These are phyloP conservation scores for Ustilago trichophora DNA, from an alignment of 1,284 basidiomycete species.

Conservation along the genomic window DNA sequence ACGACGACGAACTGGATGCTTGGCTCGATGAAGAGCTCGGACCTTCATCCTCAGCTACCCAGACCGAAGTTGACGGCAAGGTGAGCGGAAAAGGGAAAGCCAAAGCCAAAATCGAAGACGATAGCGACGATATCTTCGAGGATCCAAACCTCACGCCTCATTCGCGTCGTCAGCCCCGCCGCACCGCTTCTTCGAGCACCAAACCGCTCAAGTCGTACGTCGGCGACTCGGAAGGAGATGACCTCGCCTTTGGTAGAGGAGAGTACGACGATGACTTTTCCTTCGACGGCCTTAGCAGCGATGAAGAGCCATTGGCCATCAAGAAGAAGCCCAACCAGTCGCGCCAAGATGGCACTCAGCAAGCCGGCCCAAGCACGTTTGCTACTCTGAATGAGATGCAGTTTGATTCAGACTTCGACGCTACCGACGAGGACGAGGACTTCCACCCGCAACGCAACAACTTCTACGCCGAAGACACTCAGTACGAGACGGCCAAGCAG, in stretches of 20 bases:
- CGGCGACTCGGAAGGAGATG: slow-evolving; percentile 4
- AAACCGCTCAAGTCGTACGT: slow-evolving; percentile 11
- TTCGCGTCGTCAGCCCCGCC: slow-evolving; percentile 33
- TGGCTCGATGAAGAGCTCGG: slow-evolving; percentile 22
- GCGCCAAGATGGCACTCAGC: not conserved
- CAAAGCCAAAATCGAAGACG: slow-evolving; percentile 21
- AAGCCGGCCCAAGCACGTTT: slow-evolving; percentile 31
- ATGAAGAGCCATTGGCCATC: slow-evolving; percentile 25
- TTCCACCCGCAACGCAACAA: slow-evolving; percentile 25
- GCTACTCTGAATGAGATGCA: slow-evolving; percentile 16
- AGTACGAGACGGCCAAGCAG: slow-evolving; percentile 60
- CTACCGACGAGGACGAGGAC: slow-evolving; percentile 29
- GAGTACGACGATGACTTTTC: slow-evolving; percentile 7
- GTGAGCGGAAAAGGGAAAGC: slow-evolving; percentile 38
- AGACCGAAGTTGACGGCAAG: slow-evolving; percentile 3
- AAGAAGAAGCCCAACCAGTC: slow-evolving; percentile 3
- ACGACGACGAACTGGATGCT: slow-evolving; percentile 21
- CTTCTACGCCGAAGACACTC: slow-evolving; percentile 31
- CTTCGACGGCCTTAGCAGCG: slow-evolving; percentile 21
- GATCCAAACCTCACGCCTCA: slow-evolving; percentile 18
- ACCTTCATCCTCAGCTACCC: not conserved
- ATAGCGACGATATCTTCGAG: slow-evolving; percentile 31
- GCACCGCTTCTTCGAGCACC: slow-evolving; percentile 17
- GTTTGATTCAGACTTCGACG: slow-evolving; percentile 18
- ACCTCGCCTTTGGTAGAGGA: too few relatives aligned